A percentile compares a stretch with the other conserved stretches of the same genome.
Evolutionary conservation across 768 basidiomycete species (phyloP).

Genomic region (Pisolithus microcarpus): DNA sequence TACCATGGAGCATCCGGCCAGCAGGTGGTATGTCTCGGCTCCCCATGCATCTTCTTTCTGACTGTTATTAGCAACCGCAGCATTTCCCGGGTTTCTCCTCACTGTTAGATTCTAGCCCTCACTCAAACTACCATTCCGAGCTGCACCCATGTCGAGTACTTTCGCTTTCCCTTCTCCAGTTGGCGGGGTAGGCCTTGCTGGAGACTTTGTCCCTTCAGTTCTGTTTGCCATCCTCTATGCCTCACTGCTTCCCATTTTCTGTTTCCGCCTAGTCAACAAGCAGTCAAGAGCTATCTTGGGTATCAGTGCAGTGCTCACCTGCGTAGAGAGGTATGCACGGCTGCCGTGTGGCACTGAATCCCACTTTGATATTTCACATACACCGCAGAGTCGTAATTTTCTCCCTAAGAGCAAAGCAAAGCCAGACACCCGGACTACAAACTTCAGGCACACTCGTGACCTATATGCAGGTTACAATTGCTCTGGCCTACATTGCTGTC

Average conservation of each 20-base stretch:
- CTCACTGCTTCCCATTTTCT: conserved; percentile 29
- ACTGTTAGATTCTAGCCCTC: neutral
- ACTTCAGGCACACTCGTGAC: conserved; percentile 7
- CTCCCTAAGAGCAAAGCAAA: conserved; percentile 15
- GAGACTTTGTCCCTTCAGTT: conserved; percentile 38
- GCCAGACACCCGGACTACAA: conserved; percentile 10
- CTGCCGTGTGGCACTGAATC: neutral
- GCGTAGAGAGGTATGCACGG: conserved; percentile 32
- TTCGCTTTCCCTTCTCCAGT: conserved; percentile 36
- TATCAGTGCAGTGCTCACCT: conserved; percentile 26
- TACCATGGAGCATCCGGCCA: too few relatives aligned
- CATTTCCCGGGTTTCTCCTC: too few relatives aligned
- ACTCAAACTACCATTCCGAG: neutral
- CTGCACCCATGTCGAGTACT: conserved; percentile 2
- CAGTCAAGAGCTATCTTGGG: conserved; percentile 32
- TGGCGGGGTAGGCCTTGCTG: conserved; percentile 33
- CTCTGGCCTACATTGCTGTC: conserved; percentile 26
- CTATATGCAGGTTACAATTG: conserved; percentile 15
- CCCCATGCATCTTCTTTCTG: too few relatives aligned
- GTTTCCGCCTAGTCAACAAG: conserved; percentile 29
- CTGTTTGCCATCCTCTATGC: conserved; percentile 35
- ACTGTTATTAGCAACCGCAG: too few relatives aligned
- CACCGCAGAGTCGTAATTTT: conserved; percentile 13
- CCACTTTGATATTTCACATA: neutral
- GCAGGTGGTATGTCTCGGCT: too few relatives aligned